phyloP scores from a whole-genome alignment of 2,329 filamentous ascomycete genomes.

The Hypomyces rosellus region DNA sequence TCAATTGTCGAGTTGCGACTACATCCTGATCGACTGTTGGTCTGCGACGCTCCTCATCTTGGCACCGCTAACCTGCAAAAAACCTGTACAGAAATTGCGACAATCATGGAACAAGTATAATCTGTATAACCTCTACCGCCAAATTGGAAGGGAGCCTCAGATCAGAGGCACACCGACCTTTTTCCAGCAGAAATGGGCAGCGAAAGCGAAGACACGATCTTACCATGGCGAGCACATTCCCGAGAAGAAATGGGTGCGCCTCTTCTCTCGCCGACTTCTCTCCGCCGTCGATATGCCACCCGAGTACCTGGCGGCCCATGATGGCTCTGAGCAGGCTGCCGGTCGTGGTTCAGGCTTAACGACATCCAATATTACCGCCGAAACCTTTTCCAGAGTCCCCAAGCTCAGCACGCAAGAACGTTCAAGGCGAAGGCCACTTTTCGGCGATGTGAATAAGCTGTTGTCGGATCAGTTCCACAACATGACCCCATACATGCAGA shows the following conservation, averaged over 20 bases:
- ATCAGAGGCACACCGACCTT: slow-evolving; percentile 54
- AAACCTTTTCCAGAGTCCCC: slow-evolving; percentile 27
- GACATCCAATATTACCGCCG: slow-evolving; percentile 26
- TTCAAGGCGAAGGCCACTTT: slow-evolving; percentile 13
- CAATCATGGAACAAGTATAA: slow-evolving; percentile 98
- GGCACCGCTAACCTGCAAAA: slow-evolving; percentile 2
- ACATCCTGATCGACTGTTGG: too few species aligned
- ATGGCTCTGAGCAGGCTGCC: slow-evolving; percentile 76
- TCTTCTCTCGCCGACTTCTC: slow-evolving; percentile 77
- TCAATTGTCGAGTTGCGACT: too few species aligned
- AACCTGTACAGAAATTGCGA: slow-evolving; percentile 66
- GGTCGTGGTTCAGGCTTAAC: slow-evolving; percentile 71
- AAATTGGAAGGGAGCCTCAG: slow-evolving; percentile 25
- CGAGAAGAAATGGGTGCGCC: slow-evolving; percentile 88
- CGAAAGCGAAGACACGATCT: slow-evolving; percentile 74
- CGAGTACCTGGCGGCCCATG: slow-evolving; percentile 67
- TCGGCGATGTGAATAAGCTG: slow-evolving; percentile 28
- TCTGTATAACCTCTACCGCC: slow-evolving; percentile 71
- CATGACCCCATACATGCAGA: slow-evolving; percentile 86
- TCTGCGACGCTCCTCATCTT: too few species aligned
- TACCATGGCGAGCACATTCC: slow-evolving; percentile 95
- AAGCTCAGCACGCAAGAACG: slow-evolving; percentile 15
- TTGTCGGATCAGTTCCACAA: slow-evolving; percentile 28
- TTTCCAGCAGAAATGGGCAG: slow-evolving; percentile 97
- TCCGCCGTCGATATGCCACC: slow-evolving; percentile 83